Conservation (phyloP, 2,329 filamentous ascomycete genomes). For the Colletotrichum tofieldiae region DNA sequence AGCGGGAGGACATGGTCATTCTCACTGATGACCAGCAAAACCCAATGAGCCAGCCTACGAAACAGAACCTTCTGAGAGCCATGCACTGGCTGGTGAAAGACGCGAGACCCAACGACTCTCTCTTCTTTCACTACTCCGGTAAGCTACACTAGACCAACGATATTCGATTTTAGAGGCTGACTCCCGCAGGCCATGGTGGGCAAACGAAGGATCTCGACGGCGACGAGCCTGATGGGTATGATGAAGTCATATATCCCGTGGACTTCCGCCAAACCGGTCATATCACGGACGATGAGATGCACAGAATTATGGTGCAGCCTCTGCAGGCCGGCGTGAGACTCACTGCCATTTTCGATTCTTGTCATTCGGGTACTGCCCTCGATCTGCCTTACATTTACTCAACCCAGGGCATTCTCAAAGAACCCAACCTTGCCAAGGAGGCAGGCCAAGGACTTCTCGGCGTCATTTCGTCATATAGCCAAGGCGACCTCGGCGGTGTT, state of each 20-base stretch:
- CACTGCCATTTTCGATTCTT: conserved; percentile 77
- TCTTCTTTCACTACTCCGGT: conserved; percentile 99
- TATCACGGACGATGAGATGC: conserved; percentile 89
- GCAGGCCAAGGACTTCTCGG: conserved; percentile 75
- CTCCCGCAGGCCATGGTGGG: conserved; percentile 77
- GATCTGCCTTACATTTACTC: conserved; percentile 80
- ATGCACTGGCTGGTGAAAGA: conserved; percentile 99
- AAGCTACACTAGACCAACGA: conserved; percentile 49
- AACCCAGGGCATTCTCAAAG: conserved; percentile 78
- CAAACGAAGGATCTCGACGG: conserved; percentile 85
- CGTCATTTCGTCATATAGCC: conserved; percentile 71
- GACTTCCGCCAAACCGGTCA: conserved; percentile 86
- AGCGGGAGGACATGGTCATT: conserved; percentile 96
- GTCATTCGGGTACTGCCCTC: conserved; percentile 77
- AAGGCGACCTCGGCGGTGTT: conserved; percentile 87
- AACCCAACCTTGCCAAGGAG: conserved; percentile 78
- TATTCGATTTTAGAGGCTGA: conserved; percentile 27
- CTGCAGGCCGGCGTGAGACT: conserved; percentile 70
- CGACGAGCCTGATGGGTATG: conserved; percentile 86
- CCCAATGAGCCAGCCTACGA: conserved; percentile 96
- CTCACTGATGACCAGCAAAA: conserved; percentile 98
- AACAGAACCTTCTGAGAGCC: conserved; percentile 92
- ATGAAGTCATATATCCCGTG: conserved; percentile 88
- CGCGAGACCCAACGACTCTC: conserved; percentile 89
- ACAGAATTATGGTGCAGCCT: conserved; percentile 78